Conservation (phyloP, 164 flowering plant species). For the Kingdonia uniflora region DNA sequence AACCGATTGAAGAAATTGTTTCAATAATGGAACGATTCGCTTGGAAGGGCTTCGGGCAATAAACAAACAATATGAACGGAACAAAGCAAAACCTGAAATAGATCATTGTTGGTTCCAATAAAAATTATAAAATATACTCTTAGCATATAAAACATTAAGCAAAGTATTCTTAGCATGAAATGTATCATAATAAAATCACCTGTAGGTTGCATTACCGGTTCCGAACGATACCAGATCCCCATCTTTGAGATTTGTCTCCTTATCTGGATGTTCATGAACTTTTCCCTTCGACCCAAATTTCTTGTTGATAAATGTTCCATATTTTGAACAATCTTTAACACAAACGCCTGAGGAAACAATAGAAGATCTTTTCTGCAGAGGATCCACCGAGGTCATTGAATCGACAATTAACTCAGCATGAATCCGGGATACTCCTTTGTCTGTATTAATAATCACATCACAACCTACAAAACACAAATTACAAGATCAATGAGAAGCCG, state of each 20-base stretch:
- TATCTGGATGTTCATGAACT: conserved; percentile 49
- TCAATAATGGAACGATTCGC: conserved; percentile 28
- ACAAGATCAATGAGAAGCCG: background rate
- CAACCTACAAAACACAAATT: conserved; percentile 43
- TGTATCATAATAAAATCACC: conserved; percentile 25
- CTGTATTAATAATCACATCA: conserved; percentile 64
- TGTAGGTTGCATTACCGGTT: conserved; percentile 74
- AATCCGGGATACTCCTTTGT: conserved; percentile 75
- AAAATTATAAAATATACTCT: background rate
- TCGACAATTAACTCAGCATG: conserved; percentile 76
- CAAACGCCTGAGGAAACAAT: conserved; percentile 25
- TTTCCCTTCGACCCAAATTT: conserved; percentile 32
- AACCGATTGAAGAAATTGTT: conserved; percentile 53
- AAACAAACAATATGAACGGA: conserved; percentile 36
- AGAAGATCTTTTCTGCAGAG: conserved; percentile 21
- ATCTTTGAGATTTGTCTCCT: conserved; percentile 45
- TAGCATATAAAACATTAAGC: background rate
- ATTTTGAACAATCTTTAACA: conserved; percentile 69
- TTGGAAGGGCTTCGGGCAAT: conserved; percentile 22
- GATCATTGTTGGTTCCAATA: conserved; percentile 1
- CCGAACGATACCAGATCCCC: conserved; percentile 76
- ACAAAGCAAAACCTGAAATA: conserved; percentile 62
- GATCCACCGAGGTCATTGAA: conserved; percentile 34
- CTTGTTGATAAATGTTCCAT: conserved; percentile 64
- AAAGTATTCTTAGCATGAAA: background rate